phyloP scores from a whole-genome alignment of 768 basidiomycete genomes.

The Fomitopsis pulvina region DNA sequence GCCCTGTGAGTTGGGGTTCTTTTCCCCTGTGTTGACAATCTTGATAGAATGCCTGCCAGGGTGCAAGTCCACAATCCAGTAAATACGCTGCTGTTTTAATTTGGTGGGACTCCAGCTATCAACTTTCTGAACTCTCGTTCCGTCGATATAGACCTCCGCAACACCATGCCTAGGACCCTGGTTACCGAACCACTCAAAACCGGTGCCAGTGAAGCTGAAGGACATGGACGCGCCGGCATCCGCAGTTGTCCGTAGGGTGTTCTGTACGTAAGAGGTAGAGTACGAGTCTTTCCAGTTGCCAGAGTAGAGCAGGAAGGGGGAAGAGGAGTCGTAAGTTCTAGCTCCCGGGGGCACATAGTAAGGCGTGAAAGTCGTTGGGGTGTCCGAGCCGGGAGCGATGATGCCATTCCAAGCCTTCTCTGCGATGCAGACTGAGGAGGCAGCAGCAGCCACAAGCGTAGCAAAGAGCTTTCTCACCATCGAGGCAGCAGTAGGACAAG shows the following conservation, averaged over 20 bases:
- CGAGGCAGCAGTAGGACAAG: no score
- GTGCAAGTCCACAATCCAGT: constrained; percentile 49
- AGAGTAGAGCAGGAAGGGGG: constrained; percentile 56
- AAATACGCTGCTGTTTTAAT: constrained; percentile 55
- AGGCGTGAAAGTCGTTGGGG: constrained; percentile 45
- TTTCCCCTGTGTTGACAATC: constrained; percentile 48
- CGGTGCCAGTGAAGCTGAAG: constrained; percentile 65
- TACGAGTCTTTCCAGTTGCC: constrained; percentile 53
- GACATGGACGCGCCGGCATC: constrained; percentile 41
- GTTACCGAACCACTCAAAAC: constrained; percentile 74
- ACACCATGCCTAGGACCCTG: constrained; percentile 47
- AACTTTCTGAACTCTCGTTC: constrained; percentile 35
- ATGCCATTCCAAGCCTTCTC: constrained; percentile 69
- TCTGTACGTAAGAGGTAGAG: constrained; percentile 43
- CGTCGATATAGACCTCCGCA: constrained; percentile 54
- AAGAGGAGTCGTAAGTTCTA: constrained; percentile 63
- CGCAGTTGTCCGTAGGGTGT: constrained; percentile 45
- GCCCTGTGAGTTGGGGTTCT: constrained; percentile 27
- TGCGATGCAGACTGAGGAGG: constrained; percentile 5
- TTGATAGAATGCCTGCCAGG: constrained; percentile 53
- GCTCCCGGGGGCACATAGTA: constrained; percentile 73
- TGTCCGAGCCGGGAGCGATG: constrained; percentile 41
- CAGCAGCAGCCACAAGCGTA: constrained; percentile 14
- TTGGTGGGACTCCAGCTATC: constrained; percentile 35
- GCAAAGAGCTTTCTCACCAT: background rate